Evolutionary conservation across 371 early-diverging fungal species (phyloP).

Genomic region (Dichotomocladium elegans): DNA sequence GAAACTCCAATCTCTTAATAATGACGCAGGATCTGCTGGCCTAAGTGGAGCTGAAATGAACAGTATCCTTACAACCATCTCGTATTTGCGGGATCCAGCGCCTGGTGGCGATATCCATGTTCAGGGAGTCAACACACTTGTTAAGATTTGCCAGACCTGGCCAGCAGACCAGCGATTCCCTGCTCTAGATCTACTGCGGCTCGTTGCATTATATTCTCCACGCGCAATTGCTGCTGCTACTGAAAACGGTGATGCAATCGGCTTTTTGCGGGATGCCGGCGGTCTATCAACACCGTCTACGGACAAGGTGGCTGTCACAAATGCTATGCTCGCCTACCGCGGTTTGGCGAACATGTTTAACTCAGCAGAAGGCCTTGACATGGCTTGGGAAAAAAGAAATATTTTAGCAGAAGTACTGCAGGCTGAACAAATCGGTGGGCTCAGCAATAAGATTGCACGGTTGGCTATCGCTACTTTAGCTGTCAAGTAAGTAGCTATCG

Average conservation of each 20-base stretch:
- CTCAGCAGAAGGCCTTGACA: conserved; percentile 29
- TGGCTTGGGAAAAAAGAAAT: conserved; percentile 31
- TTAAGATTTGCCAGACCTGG: conserved; percentile 54
- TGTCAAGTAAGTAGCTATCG: conserved; percentile 40
- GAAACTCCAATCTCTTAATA: conserved; percentile 72
- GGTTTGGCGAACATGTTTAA: conserved; percentile 61
- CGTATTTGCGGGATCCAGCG: conserved; percentile 37
- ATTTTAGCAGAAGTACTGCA: conserved; percentile 21
- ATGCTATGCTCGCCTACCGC: conserved; percentile 69
- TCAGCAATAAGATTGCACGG: conserved; percentile 24
- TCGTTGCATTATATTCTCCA: conserved; percentile 56
- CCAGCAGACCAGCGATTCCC: conserved; percentile 73
- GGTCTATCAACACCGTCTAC: conserved; percentile 8
- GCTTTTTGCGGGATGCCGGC: conserved; percentile 31
- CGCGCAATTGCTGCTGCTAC: conserved; percentile 13
- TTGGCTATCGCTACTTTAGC: conserved; percentile 38
- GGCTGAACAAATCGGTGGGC: conserved; percentile 22
- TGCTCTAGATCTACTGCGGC: conserved; percentile 80
- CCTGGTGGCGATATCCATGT: conserved; percentile 8
- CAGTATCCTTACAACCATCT: conserved; percentile 25
- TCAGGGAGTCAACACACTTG: conserved; percentile 26
- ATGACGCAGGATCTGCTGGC: conserved; percentile 12
- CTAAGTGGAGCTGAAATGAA: conserved; percentile 34
- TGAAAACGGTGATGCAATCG: conserved; percentile 14
- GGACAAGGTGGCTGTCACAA: conserved; percentile 50